phyloP scores from a whole-genome alignment of 140 eudicot genomes.

The Oenanthe javanica region DNA sequence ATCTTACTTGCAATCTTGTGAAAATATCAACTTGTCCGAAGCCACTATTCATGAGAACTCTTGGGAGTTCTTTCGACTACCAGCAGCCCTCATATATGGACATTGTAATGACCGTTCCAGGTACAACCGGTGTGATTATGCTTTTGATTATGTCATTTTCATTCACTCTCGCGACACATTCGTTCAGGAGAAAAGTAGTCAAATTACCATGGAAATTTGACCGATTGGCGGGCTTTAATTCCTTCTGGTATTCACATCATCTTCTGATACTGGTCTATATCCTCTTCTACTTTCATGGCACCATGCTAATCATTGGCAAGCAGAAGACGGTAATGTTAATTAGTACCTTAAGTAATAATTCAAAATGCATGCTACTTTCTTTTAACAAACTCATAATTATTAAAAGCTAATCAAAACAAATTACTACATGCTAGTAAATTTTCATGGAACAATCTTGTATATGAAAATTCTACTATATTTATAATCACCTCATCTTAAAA shows the following conservation, averaged over 20 bases:
- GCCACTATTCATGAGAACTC: constrained; percentile 26
- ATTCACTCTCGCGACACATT: constrained; percentile 70
- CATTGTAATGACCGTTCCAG: constrained; percentile 36
- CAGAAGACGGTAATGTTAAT: constrained; percentile 63
- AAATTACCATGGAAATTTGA: constrained; percentile 61
- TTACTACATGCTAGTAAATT: neutral
- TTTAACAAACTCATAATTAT: neutral
- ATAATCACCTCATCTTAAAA: neutral
- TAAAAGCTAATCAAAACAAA: neutral
- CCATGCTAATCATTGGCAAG: constrained; percentile 54
- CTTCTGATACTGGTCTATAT: constrained; percentile 59
- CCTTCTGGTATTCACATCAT: constrained; percentile 98
- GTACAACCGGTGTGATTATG: constrained; percentile 69
- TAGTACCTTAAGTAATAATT: neutral
- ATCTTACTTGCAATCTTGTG: constrained; percentile 52
- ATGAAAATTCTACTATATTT: neutral
- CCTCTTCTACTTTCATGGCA: constrained; percentile 72
- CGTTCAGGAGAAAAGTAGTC: constrained; percentile 73
- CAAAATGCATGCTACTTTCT: neutral
- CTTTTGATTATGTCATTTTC: constrained; percentile 49
- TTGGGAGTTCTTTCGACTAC: constrained; percentile 42
- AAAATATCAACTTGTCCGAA: constrained; percentile 45
- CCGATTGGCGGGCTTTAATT: constrained; percentile 74
- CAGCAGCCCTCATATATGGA: constrained; percentile 59
- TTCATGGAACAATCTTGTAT: neutral